These are phyloP conservation scores for Haplographium delicatum DNA, from an alignment of 495 filamentous ascomycete genomes.

Conservation along the genomic window DNA sequence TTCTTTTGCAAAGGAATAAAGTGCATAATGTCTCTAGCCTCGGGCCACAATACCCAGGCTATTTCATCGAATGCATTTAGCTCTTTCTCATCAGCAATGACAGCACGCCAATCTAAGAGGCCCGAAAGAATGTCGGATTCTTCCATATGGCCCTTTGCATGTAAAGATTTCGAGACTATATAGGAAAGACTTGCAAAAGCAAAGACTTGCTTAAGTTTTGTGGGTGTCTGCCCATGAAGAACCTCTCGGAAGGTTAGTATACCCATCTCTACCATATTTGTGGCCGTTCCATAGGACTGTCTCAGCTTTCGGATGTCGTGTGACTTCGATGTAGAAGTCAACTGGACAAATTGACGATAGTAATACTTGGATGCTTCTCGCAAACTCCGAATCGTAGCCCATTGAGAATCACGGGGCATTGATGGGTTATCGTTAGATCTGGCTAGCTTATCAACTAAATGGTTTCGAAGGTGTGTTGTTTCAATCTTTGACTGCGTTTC, in stretches of 20 bases:
- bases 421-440: conserved; percentile 1
- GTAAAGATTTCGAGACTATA: conserved; percentile 18
- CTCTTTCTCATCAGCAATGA: conserved; percentile 17
- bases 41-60: conserved; percentile 20
- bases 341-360: conserved; percentile 10
- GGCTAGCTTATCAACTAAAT: not conserved
- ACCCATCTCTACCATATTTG: conserved; percentile 13
- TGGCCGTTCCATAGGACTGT: conserved; percentile 11
- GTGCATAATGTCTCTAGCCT: conserved; percentile 21
- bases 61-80: conserved; percentile 17
- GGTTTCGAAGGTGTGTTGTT: conserved; percentile 6
- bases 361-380: conserved; percentile 15
- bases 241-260: conserved; percentile 17
- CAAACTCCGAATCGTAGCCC: conserved; percentile 19
- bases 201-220: conserved; percentile 13
- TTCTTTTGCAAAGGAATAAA: conserved; percentile 9
- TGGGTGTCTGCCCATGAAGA: conserved; percentile 10
- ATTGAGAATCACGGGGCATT: conserved; percentile 15
- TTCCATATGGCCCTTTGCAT: conserved; percentile 12
- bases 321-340: not conserved
- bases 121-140: conserved; percentile 19
- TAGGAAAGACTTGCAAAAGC: conserved; percentile 22
- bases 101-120: conserved; percentile 12
- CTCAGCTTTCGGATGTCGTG: conserved; percentile 11
- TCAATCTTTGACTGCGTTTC: conserved; percentile 3